Evolutionary conservation across 495 filamentous ascomycete species (phyloP), one percentile per base, ranked within the genome.

Genomic region (Trichoderma virens): DNA sequence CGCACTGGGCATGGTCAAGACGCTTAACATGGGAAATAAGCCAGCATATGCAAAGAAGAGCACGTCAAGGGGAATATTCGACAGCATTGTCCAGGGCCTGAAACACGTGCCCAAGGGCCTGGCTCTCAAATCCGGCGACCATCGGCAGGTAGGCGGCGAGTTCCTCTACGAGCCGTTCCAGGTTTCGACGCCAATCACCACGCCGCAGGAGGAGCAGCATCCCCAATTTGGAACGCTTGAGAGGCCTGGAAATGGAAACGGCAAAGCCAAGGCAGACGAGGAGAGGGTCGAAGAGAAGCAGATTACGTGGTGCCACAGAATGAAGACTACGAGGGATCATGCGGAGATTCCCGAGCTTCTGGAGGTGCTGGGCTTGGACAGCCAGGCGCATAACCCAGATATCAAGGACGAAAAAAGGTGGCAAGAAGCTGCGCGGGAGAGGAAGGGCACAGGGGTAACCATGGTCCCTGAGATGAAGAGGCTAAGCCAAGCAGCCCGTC

Each of bases 261-360:
- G 64, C 54, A 63, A 73, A 66, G 65, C 11, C 66, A 66, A 67
- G 3, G 69, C 62, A 3, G 61, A 65, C 5, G 68, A 68, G 4
- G 70, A 65, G 16, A 67, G 69, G 56, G 69, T 69, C 6, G 76
- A 82, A 67, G 81, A 83, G 47, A 87, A 86, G 70, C 71, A 75
- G 54, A 82, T 90, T 1, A 83, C 82, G 2, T 96, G 92, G 91
- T 92, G 88, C 69, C 89, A 92, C 74, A 82, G 92, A 3, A 97
- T 97, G 91, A 76, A 77, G 68, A 89, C 83, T 62, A 92, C 90
- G 30, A 72, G 91, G 45, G 90, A 92, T 69, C 92, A 97, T 69
- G 80, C 82, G 1, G 90, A 91, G 79, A 74, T 94, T 0, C 70
- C 79, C 1, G 82, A 86, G 63, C 64, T 93, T 45, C 78, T 82